Conservation (phyloP, 805 yeast genomes). For the Hanseniaspora taiwanica region DNA sequence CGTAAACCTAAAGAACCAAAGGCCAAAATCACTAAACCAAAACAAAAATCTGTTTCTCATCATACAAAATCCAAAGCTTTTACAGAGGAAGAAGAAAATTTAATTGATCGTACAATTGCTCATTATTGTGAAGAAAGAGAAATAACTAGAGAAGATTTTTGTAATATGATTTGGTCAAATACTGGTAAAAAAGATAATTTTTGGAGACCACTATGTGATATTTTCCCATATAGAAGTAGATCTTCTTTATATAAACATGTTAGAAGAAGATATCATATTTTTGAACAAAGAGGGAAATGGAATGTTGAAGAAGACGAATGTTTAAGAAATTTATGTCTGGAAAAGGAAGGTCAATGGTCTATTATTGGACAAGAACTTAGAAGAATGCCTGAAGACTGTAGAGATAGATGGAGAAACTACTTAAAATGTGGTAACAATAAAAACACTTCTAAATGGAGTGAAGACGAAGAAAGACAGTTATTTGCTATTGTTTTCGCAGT, state of each 20-base stretch:
- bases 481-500: slow-evolving; percentile 32
- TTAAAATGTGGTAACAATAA: slow-evolving; percentile 80
- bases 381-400: slow-evolving; percentile 95
- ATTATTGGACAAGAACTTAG: slow-evolving; percentile 65
- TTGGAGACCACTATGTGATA: slow-evolving; percentile 74
- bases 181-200: slow-evolving; percentile 78
- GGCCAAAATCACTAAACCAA: too few species aligned
- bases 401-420: slow-evolving; percentile 94
- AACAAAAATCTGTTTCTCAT: slow-evolving; percentile 12
- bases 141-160: slow-evolving; percentile 52
- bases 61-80: slow-evolving; percentile 11
- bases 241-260: slow-evolving; percentile 91
- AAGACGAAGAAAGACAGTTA: slow-evolving; percentile 54
- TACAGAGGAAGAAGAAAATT: slow-evolving; percentile 41
- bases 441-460: slow-evolving; percentile 57
- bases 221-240: slow-evolving; percentile 72
- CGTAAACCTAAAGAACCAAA: slow-evolving; percentile 8
- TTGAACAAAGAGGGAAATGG: slow-evolving; percentile 86
- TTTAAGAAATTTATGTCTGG: slow-evolving; percentile 47
- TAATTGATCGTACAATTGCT: slow-evolving; percentile 58
- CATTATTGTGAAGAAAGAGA: slow-evolving; percentile 55
- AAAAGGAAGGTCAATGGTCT: slow-evolving; percentile 80
- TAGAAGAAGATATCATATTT: slow-evolving; percentile 76
- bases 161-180: slow-evolving; percentile 78
- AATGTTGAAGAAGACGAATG: slow-evolving; percentile 64